Evolutionary conservation across 495 filamentous ascomycete species (phyloP).

Genomic region (Penicillium antarcticum): DNA sequence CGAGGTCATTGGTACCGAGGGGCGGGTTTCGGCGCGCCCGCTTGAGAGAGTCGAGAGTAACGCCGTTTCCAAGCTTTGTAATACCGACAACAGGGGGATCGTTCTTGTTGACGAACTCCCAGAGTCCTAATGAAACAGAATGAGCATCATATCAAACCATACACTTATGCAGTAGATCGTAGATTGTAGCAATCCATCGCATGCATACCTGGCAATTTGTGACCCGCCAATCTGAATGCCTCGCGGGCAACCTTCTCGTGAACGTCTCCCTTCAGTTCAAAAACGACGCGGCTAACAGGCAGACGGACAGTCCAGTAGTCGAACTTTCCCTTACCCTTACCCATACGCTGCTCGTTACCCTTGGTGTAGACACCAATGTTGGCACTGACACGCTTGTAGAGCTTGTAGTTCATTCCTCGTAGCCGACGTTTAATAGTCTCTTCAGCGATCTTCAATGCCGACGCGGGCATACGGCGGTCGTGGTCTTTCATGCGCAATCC

Average conservation of each 20-base stretch:
- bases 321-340: conserved; percentile 96
- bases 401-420: conserved; percentile 84
- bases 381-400: conserved; percentile 86
- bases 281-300: conserved; percentile 80
- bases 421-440: conserved; percentile 86
- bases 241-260: conserved; percentile 95
- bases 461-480: conserved; percentile 83
- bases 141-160: conserved; percentile 16
- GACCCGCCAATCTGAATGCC: conserved; percentile 88
- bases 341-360: conserved; percentile 97
- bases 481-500: conserved; percentile 92
- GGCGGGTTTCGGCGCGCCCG: conserved; percentile 67
- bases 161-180: neutral
- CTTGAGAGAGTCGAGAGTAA: conserved; percentile 77
- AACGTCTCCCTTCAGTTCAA: conserved; percentile 86
- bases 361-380: conserved; percentile 93
- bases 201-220: conserved; percentile 88
- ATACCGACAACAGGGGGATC: conserved; percentile 87
- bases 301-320: conserved; percentile 93
- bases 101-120: conserved; percentile 92
- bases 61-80: conserved; percentile 80
- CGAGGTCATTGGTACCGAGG: conserved; percentile 33
- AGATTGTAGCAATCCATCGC: conserved; percentile 15
- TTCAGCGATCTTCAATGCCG: conserved; percentile 82
- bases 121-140: conserved; percentile 61